A percentile compares a stretch with the other conserved stretches of the same genome.
phyloP scores from a whole-genome alignment of 139 green algal species.

The Closterium sp. region DNA sequence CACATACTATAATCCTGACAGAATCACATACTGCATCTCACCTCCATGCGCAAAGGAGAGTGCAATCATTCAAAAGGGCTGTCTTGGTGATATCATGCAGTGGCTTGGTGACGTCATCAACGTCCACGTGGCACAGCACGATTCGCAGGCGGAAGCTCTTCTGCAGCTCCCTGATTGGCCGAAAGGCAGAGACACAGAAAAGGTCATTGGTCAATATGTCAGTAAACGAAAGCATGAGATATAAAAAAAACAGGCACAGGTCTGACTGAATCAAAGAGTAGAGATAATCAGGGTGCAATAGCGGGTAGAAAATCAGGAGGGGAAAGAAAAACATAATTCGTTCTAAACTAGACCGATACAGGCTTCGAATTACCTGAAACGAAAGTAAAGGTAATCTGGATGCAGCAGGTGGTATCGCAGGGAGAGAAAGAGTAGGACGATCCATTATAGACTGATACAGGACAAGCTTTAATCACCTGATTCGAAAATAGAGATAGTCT shows the following conservation, averaged over 20 bases:
- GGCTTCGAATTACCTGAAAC: background rate
- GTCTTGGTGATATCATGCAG: constrained; percentile 73
- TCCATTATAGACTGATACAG: too few relatives aligned
- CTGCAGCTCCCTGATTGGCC: constrained; percentile 65
- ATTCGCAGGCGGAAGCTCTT: constrained; percentile 72
- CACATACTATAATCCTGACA: too few relatives aligned
- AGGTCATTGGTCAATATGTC: too few relatives aligned
- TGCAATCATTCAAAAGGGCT: constrained; percentile 76
- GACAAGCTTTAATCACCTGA: too few relatives aligned
- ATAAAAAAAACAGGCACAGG: too few relatives aligned
- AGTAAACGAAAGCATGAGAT: too few relatives aligned
- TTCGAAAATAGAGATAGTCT: constrained; percentile 86
- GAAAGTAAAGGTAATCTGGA: too few relatives aligned
- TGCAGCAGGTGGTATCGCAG: too few relatives aligned
- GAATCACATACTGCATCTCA: too few relatives aligned
- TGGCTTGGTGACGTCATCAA: constrained; percentile 75
- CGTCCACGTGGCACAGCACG: constrained; percentile 83
- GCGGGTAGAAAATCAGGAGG: too few relatives aligned
- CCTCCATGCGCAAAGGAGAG: constrained; percentile 84
- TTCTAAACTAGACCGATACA: background rate
- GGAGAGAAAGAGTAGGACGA: too few relatives aligned
- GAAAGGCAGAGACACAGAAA: background rate
- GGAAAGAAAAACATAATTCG: background rate
- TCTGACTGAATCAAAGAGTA: too few relatives aligned
- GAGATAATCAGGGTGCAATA: background rate